Conservation (phyloP, 768 basidiomycete species). For the Trichaptum fuscoviolaceum region DNA sequence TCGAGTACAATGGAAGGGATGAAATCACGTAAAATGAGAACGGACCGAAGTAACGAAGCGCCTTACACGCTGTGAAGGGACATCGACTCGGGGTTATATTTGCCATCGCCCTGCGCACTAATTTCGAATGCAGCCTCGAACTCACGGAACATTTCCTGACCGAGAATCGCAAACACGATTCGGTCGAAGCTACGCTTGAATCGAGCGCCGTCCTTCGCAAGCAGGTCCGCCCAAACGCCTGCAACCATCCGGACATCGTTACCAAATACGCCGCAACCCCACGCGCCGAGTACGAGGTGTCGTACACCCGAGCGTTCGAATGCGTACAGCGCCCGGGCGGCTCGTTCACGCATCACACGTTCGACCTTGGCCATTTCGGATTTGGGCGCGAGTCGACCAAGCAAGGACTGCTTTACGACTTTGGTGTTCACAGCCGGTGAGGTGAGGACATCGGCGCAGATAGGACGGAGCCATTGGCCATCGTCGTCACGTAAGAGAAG, state of each 20-base stretch:
- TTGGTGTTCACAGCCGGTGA: conserved; percentile 74
- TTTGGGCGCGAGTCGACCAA: conserved; percentile 18
- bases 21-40: not conserved
- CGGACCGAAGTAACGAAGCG: not conserved
- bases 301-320: conserved; percentile 57
- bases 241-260: conserved; percentile 59
- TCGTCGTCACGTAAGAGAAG: conserved; percentile 58
- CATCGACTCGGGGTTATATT: not conserved
- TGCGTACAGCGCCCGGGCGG: conserved; percentile 59
- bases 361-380: conserved; percentile 38
- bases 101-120: not conserved
- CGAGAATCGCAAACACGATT: conserved; percentile 64
- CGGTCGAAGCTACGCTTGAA: conserved; percentile 55
- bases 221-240: conserved; percentile 57
- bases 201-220: conserved; percentile 43
- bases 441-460: conserved; percentile 61
- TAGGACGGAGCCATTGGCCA: conserved; percentile 51
- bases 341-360: conserved; percentile 59
- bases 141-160: conserved; percentile 38
- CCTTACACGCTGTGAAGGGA: not conserved
- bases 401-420: conserved; percentile 29
- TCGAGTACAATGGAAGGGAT: not conserved
- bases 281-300: conserved; percentile 65
- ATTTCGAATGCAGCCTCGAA: conserved; percentile 34
- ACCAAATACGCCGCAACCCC: conserved; percentile 73